Evolutionary conservation across 306 rosid species (phyloP), one percentile per base, ranked within the genome.

Genomic region (Hippophae rhamnoides): DNA sequence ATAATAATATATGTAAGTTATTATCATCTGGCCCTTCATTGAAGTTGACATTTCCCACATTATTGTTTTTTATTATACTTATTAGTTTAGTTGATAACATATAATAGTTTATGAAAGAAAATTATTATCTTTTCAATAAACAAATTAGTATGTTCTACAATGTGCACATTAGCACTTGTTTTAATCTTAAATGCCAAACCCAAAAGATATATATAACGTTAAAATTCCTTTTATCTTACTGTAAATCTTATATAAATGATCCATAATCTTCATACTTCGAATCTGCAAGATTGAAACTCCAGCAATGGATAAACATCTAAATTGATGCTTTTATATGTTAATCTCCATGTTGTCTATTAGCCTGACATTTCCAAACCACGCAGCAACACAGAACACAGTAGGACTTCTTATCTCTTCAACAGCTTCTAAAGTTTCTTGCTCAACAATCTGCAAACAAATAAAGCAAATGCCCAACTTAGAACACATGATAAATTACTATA

Each of bases 331-430:
- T 81, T 71, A 78, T 40, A 76, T 52, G 61, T 63, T 67, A 65
- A 90, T 83, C 81, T 90, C 96, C 73, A 81, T 76, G 80, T 85
- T 90, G 80, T 90, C 95, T 72, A 85, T 60, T 62, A 87, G 80
- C 72, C 93, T 78, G 41, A 83, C 95, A 60, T 71, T 83, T 60
- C 95, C 96, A 76, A 92, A 92, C 86, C 83, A 81, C 41, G 95
- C 93, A 71, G 95, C 96, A 65, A 87, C 69, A 58, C 94, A 87
- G 47, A 85, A 76, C 69, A 85, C 98, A 60, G 78, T 95, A 23
- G 95, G 86, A 60, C 78, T 56, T 69, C 74, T 73, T 59, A 92
- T 81, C 53, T 41, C 67, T 76, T 85, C 89, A 74, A 76, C 86
- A 40, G 67, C 74, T 62, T 65, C 78, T 71, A 92, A 67, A 64